Base-by-base conservation (phyloP, 768 basidiomycete species). In the Chalciporus pseudorubinellus region DNA sequence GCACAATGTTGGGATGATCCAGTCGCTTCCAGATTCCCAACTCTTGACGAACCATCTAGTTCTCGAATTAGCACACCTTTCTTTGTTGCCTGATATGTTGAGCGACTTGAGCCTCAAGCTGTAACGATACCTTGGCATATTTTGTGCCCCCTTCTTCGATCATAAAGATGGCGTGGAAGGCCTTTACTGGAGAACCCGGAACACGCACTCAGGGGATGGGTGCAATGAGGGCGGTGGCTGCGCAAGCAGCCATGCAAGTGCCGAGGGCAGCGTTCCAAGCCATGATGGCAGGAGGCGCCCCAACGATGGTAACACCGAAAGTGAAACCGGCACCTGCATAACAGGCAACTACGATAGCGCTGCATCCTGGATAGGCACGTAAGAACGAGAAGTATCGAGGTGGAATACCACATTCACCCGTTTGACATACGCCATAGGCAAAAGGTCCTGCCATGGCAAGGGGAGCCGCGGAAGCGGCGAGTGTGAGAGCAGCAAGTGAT, bases 161-260 rank as follows among this genome's bases (percentile, higher is more conserved):
- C n/a, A n/a, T n/a, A n/a, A n/a, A n/a, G n/a, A n/a, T n/a, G n/a
- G n/a, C n/a, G n/a, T n/a, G n/a, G n/a, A n/a, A n/a, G n/a, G n/a
- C n/a, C n/a, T n/a, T n/a, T n/a, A n/a, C n/a, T n/a, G n/a, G n/a
- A n/a, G n/a, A n/a, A n/a, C n/a, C n/a, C 76, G 20, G 68, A 11
- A 7, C 13, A 36, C 14, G 4, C n/a, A 14, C 22, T 67, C 50
- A 70, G 13, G 56, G 66, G n/a, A 24, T 61, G 4, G 66, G 68
- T 2, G 61, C 55, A 22, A 65, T 0, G 28, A 66, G 56, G 1
- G 59, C 59, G 1, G 34, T 31, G 6, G n/a, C 16, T 1, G 64
- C 66, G 11, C 66, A 67, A 2, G 62, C 46, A 0, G 46, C 59
- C 66, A 64, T 68, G 34, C 66, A 67, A 0, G 48, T 44, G 2